phyloP scores from a whole-genome alignment of 495 filamentous ascomycete species.

The Penicillium tannophilum region DNA sequence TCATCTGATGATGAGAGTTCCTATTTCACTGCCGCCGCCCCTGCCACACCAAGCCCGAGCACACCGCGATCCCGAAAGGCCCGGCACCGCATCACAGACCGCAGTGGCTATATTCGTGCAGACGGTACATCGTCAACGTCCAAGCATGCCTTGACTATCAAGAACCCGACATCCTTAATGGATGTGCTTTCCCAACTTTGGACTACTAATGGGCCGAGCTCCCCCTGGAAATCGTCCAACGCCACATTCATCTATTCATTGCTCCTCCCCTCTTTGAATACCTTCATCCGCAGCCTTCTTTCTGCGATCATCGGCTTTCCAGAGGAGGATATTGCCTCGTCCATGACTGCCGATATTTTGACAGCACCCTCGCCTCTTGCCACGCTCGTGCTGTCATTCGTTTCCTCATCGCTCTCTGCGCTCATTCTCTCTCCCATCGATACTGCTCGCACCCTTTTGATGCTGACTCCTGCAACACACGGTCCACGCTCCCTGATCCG shows the following conservation, averaged over 20 bases:
- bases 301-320: conserved; percentile 82
- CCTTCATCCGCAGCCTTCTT: conserved; percentile 81
- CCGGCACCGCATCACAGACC: conserved; percentile 50
- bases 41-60: conserved; percentile 56
- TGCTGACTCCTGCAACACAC: conserved; percentile 75
- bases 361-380: conserved; percentile 73
- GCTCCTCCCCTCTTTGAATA: conserved; percentile 81
- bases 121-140: conserved; percentile 37
- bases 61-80: conserved; percentile 50
- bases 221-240: conserved; percentile 93
- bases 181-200: conserved; percentile 83
- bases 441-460: conserved; percentile 82
- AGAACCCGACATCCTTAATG: conserved; percentile 70
- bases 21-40: conserved; percentile 80
- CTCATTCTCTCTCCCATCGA: conserved; percentile 84
- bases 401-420: conserved; percentile 78
- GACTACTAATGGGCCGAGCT: conserved; percentile 86
- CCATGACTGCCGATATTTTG: conserved; percentile 59
- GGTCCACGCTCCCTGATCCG: conserved; percentile 73
- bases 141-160: conserved; percentile 67
- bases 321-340: conserved; percentile 64
- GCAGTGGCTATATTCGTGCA: conserved; percentile 50
- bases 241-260: conserved; percentile 86
- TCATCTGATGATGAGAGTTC: conserved; percentile 79
- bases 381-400: conserved; percentile 76